Evolutionary conservation across 148 eudicot species (phyloP).

Genomic region (Suaeda aralocaspica): DNA sequence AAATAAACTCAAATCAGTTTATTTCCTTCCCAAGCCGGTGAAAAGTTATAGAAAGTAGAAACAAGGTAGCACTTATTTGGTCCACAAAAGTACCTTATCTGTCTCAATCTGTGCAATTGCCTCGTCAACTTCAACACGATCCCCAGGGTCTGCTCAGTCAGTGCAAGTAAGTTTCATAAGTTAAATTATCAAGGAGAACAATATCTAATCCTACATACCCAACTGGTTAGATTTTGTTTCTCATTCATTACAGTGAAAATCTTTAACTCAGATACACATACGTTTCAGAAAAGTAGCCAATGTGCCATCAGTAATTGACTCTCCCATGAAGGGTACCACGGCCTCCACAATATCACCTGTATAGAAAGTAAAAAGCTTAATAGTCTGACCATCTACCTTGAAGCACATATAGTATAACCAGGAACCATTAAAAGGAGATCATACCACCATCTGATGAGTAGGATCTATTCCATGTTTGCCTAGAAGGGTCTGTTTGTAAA

Average conservation of each 20-base stretch:
- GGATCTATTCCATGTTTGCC: constrained; percentile 33
- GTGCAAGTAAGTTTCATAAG: constrained; percentile 3
- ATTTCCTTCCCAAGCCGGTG: background rate
- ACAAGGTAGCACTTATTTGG: background rate
- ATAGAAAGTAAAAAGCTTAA: constrained; percentile 11
- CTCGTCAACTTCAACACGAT: constrained; percentile 79
- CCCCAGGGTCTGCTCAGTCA: constrained; percentile 67
- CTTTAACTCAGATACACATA: constrained; percentile 34
- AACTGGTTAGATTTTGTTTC: background rate
- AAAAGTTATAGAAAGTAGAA: constrained; percentile 2
- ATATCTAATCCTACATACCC: background rate
- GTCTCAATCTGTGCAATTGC: constrained; percentile 95
- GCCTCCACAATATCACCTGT: constrained; percentile 82
- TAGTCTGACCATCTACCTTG: background rate
- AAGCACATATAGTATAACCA: constrained; percentile 1
- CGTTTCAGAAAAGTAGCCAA: constrained; percentile 81
- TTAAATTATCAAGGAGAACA: background rate
- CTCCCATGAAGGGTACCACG: constrained; percentile 95
- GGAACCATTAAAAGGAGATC: constrained; percentile 12
- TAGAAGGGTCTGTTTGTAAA: constrained; percentile 33
- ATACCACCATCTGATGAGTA: constrained; percentile 67
- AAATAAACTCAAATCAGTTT: background rate
- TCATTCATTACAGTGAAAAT: background rate
- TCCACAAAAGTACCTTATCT: constrained; percentile 54
- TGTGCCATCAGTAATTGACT: constrained; percentile 92